Evolutionary conservation across 495 filamentous ascomycete species (phyloP).

Genomic region (Xylaria intraflava): DNA sequence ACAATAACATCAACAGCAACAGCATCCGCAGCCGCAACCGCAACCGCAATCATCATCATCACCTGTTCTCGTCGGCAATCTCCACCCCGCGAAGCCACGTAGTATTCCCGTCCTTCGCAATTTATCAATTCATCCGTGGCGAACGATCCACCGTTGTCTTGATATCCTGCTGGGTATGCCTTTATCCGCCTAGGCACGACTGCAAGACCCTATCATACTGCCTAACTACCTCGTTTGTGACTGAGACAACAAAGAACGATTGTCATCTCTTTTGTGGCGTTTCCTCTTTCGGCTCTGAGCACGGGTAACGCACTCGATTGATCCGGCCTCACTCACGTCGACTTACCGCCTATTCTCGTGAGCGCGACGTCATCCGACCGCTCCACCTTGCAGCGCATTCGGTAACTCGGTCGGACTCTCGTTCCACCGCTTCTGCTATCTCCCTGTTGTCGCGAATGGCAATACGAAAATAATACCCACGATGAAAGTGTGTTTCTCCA

Average conservation of each 20-base stretch:
- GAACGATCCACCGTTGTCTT: not conserved
- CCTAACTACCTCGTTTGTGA: not conserved
- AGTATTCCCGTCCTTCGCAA: too few species aligned
- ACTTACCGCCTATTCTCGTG: slow-evolving; percentile 8
- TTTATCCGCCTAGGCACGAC: too few species aligned
- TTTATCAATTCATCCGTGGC: too few species aligned
- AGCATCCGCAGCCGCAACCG: not conserved
- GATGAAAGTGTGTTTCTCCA: slow-evolving; percentile 4
- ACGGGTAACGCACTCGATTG: not conserved
- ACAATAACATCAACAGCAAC: not conserved
- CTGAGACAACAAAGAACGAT: not conserved
- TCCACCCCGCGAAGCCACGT: too few species aligned
- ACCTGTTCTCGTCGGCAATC: too few species aligned
- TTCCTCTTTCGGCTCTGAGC: not conserved
- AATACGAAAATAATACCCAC: not conserved
- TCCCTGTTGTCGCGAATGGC: not conserved
- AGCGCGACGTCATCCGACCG: slow-evolving; percentile 11
- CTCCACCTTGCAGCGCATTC: slow-evolving; percentile 3
- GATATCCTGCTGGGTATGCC: not conserved
- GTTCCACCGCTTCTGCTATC: not conserved
- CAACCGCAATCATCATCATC: not conserved
- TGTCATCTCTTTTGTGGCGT: not conserved
- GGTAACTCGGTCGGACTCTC: not conserved
- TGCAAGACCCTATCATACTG: not conserved
- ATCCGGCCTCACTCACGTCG: not conserved